Percentiles rank a stretch among this genome's conserved stretches.
Conservation (phyloP, 2,329 filamentous ascomycete genomes). For the Trichoderma polysporum region DNA sequence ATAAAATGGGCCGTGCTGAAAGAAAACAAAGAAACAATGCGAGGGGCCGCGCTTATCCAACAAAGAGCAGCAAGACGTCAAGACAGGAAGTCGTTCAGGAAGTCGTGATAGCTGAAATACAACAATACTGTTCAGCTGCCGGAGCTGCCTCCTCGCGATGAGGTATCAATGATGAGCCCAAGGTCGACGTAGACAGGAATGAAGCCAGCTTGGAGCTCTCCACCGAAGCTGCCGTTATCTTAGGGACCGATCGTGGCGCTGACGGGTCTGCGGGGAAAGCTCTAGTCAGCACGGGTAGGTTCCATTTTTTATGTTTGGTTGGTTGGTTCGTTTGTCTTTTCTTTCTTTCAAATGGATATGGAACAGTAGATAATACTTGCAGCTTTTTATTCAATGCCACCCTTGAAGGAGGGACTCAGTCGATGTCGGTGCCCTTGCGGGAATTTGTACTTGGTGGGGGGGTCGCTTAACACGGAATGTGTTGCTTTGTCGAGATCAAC, state of each 20-base stretch:
- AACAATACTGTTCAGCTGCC: background rate
- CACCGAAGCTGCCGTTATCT: background rate
- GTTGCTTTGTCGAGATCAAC: background rate
- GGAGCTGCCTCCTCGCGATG: background rate
- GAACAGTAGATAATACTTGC: background rate
- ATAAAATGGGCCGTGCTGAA: background rate
- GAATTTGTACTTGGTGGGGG: background rate
- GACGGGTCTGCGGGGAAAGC: background rate
- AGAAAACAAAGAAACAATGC: background rate
- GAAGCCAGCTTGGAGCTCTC: background rate
- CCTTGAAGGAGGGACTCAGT: background rate
- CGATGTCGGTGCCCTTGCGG: background rate
- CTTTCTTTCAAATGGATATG: background rate
- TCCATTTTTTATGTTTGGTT: background rate
- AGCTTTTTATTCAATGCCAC: background rate
- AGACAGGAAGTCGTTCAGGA: background rate
- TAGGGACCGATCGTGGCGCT: background rate
- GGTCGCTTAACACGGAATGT: background rate
- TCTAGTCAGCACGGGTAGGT: background rate
- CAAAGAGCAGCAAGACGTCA: background rate
- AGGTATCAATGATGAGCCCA: too few species aligned
- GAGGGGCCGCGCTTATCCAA: background rate
- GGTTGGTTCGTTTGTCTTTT: background rate
- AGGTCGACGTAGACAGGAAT: background rate
- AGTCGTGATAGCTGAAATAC: background rate